phyloP scores from a whole-genome alignment of 305 asterid genomes.

The Solanum hybrid region DNA sequence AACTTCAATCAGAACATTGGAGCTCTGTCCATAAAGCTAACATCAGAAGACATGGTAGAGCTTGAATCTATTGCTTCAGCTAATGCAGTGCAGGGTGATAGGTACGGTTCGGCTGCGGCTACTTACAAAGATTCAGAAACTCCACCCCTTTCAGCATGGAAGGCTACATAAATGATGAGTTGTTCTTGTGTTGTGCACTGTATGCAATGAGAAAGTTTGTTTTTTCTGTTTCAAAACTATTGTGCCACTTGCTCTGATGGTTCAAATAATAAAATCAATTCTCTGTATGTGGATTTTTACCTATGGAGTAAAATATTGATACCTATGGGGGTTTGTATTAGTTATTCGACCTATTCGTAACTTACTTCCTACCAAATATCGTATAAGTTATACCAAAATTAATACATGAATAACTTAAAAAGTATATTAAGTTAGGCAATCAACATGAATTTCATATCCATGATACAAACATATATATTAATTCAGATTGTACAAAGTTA shows the following conservation, averaged over 20 bases:
- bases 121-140: conserved; percentile 50
- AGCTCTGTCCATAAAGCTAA: conserved; percentile 40
- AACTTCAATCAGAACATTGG: conserved; percentile 46
- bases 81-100: conserved; percentile 40
- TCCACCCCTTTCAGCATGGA: conserved; percentile 60
- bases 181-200: background rate
- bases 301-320: background rate
- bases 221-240: background rate
- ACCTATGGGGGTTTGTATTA: background rate
- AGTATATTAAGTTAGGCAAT: no score
- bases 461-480: background rate
- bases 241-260: background rate
- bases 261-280: background rate
- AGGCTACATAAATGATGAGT: conserved; percentile 7
- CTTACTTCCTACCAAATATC: no score
- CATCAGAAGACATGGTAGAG: conserved; percentile 42
- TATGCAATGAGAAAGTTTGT: background rate
- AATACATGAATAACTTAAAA: no score
- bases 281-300: background rate
- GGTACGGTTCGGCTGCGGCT: conserved; percentile 18
- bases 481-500: background rate
- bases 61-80: conserved; percentile 39
- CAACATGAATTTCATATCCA: background rate
- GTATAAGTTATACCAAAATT: no score
- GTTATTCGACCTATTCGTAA: background rate